phyloP scores from a whole-genome alignment of 306 rosid genomes.

The Castanospermum australe region DNA sequence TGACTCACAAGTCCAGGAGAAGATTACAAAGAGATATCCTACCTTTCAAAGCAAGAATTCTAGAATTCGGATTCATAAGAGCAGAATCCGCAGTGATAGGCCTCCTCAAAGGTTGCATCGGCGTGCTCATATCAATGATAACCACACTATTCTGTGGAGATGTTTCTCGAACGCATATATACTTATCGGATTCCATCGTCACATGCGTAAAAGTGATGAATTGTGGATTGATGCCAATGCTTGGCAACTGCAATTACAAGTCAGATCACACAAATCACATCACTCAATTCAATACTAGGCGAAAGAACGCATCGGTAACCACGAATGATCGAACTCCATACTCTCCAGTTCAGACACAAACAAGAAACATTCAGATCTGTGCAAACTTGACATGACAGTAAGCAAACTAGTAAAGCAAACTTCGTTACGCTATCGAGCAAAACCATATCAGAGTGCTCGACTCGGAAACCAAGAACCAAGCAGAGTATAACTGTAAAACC shows the following conservation, averaged over 20 bases:
- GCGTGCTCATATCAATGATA: conserved; percentile 85
- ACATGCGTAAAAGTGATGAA: conserved; percentile 95
- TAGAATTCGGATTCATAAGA: conserved; percentile 95
- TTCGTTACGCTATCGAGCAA: conserved; percentile 3
- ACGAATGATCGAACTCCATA: neutral
- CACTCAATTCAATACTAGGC: conserved; percentile 20
- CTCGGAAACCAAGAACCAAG: conserved; percentile 15
- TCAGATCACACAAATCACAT: conserved; percentile 46
- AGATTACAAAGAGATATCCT: neutral
- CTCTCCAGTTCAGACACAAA: conserved; percentile 40
- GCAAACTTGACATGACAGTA: neutral
- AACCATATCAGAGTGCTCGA: neutral
- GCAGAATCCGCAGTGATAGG: conserved; percentile 97
- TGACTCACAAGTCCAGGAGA: neutral
- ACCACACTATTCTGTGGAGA: conserved; percentile 92
- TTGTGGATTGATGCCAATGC: conserved; percentile 84
- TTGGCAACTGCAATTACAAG: conserved; percentile 78
- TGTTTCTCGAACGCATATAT: conserved; percentile 89
- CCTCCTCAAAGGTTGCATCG: conserved; percentile 93
- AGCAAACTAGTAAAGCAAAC: conserved; percentile 7
- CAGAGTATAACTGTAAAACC: neutral
- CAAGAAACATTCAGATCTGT: conserved; percentile 47
- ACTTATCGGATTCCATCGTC: conserved; percentile 98
- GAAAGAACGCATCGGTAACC: neutral
- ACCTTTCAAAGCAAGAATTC: conserved; percentile 97